Conservation (phyloP, 768 basidiomycete genomes). For the Xanthoconium purpureum region DNA sequence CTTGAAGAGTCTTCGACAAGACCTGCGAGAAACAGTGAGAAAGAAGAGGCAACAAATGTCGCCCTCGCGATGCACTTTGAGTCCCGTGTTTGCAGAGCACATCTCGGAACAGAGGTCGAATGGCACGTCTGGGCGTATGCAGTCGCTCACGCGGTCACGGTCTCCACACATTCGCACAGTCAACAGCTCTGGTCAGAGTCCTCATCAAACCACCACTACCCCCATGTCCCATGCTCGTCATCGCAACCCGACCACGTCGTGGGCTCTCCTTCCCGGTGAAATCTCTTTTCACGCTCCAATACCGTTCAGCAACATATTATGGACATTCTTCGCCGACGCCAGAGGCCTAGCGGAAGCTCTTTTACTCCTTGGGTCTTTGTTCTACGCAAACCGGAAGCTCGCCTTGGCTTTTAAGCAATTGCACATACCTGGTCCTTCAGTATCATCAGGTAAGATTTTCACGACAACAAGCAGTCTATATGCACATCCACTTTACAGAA, state of each 20-base stretch:
- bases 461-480: background rate
- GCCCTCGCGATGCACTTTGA: constrained; percentile 25
- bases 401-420: constrained; percentile 9
- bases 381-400: constrained; percentile 49
- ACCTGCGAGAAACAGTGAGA: constrained; percentile 23
- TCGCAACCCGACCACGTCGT: constrained; percentile 22
- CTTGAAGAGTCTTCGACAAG: constrained; percentile 28
- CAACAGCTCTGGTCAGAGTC: constrained; percentile 33
- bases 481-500: constrained; percentile 39
- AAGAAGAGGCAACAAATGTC: constrained; percentile 29
- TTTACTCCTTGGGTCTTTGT: constrained; percentile 61
- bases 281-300: constrained; percentile 45
- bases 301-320: constrained; percentile 38
- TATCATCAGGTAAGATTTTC: constrained; percentile 47
- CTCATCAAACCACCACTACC: constrained; percentile 38
- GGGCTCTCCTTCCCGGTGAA: constrained; percentile 46
- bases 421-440: constrained; percentile 37
- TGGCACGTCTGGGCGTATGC: constrained; percentile 37
- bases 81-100: constrained; percentile 23
- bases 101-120: constrained; percentile 33
- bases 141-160: constrained; percentile 67
- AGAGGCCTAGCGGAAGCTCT: constrained; percentile 62
- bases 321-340: constrained; percentile 56
- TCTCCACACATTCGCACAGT: constrained; percentile 52
- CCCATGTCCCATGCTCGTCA: constrained; percentile 44